A percentile compares a stretch with the other conserved stretches of the same genome.
Evolutionary conservation across 371 early-diverging fungal genomes (phyloP).

Genomic region (Rhizomucor miehei): DNA sequence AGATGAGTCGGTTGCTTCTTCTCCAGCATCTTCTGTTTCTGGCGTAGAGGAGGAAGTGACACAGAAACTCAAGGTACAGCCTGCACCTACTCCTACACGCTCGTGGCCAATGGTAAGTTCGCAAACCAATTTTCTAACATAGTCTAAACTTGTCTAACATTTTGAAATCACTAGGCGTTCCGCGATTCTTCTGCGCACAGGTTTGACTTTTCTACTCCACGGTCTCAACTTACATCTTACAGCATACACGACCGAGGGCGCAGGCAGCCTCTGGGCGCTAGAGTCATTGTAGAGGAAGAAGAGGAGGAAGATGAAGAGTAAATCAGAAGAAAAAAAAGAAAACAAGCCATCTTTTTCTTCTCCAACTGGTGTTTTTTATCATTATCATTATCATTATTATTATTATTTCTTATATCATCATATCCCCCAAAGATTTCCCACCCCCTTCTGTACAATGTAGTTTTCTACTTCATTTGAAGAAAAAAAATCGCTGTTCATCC

Average conservation of each 20-base stretch:
- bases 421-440: too few species aligned
- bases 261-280: constrained; percentile 15
- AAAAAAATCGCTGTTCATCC: background rate
- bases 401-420: constrained; percentile 1
- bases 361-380: background rate
- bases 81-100: constrained; percentile 11
- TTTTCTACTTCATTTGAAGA: background rate
- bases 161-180: constrained; percentile 6
- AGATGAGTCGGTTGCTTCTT: constrained; percentile 5
- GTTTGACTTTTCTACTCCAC: constrained; percentile 14
- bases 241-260: constrained; percentile 10
- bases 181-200: constrained; percentile 7
- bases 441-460: too few species aligned
- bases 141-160: background rate
- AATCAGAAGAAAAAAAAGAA: background rate
- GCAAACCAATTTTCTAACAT: background rate
- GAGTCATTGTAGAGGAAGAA: constrained; percentile 17
- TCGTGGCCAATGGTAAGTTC: constrained; percentile 17
- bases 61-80: constrained; percentile 4
- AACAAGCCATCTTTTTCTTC: constrained; percentile 1
- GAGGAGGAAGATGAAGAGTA: constrained; percentile 11
- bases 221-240: constrained; percentile 13
- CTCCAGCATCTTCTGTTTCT: constrained; percentile 9
- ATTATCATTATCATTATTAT: background rate
- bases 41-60: constrained; percentile 1